Conservation (phyloP, 176 grass and related monocot genomes). For the Avena sativa region DNA sequence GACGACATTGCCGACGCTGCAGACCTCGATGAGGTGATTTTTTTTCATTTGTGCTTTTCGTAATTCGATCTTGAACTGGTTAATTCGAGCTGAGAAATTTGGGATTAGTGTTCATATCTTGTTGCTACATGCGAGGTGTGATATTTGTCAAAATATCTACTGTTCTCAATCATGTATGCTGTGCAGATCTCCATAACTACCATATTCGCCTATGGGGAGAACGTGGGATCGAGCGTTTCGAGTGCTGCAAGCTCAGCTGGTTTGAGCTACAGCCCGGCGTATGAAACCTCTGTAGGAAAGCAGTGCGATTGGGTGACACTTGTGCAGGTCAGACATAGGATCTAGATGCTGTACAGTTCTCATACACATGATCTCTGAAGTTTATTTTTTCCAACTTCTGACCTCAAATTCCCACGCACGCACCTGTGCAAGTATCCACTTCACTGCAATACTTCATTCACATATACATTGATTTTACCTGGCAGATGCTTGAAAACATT, state of each 20-base stretch:
- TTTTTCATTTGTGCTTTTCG: no score
- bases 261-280: constrained; percentile 68
- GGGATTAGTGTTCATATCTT: neutral
- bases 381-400: neutral
- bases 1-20: constrained; percentile 70
- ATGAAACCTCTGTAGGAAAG: constrained; percentile 72
- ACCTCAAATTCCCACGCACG: neutral
- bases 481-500: constrained; percentile 20
- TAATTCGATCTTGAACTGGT: neutral
- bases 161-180: neutral
- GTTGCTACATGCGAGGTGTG: neutral
- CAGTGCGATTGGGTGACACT: constrained; percentile 69
- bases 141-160: constrained; percentile 5
- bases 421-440: neutral
- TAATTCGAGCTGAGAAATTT: neutral
- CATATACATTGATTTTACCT: neutral
- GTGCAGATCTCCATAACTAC: constrained; percentile 73
- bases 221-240: constrained; percentile 55
- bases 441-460: neutral
- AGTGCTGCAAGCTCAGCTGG: constrained; percentile 60
- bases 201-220: constrained; percentile 62
- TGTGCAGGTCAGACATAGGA: constrained; percentile 59
- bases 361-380: neutral
- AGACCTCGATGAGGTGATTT: constrained; percentile 71
- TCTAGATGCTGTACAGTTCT: neutral